Conservation (phyloP, 305 asterid genomes). For the Solanum hybrid region DNA sequence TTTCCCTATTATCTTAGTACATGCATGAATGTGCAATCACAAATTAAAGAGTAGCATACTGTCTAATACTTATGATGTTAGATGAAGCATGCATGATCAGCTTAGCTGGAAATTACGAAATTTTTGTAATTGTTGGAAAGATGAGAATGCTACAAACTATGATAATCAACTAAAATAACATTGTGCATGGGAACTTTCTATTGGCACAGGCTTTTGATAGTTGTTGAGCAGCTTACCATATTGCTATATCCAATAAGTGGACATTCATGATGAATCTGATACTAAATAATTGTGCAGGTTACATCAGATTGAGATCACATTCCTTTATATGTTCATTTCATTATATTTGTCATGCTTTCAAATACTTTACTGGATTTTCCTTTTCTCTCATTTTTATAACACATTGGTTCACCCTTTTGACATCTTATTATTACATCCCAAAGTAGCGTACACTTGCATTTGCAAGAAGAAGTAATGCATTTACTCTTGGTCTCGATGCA, state of each 20-base stretch:
- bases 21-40: not conserved
- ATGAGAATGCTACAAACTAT: not conserved
- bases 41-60: not conserved
- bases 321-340: not conserved
- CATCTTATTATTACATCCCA: not conserved
- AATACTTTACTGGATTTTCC: not conserved
- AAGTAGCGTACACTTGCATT: not conserved
- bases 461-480: not conserved
- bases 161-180: not conserved
- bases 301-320: not conserved
- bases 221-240: not conserved
- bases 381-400: not conserved
- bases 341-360: not conserved
- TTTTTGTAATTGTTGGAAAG: not conserved
- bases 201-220: not conserved
- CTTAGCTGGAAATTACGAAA: not conserved
- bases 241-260: not conserved
- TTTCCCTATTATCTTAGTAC: not conserved
- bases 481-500: not conserved
- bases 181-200: not conserved
- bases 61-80: not conserved
- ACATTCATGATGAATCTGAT: not conserved
- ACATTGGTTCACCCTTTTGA: not conserved
- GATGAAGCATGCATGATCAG: not conserved
- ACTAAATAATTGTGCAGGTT: not conserved